Conservation (phyloP, 345 rosid genomes). For the Laguncularia racemosa region DNA sequence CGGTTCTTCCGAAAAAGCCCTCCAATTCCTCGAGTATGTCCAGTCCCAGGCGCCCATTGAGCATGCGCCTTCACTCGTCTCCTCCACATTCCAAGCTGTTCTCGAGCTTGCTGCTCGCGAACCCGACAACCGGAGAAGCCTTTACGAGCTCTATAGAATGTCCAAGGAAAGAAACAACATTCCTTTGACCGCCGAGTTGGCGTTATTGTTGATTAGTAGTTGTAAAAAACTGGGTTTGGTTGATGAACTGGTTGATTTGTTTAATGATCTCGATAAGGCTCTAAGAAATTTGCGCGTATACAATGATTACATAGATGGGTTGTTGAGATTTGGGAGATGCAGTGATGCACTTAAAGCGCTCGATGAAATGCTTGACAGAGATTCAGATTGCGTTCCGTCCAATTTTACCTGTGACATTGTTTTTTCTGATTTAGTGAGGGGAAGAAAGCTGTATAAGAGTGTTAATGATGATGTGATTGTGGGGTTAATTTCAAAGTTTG, state of each 20-base stretch:
- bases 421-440: slow-evolving; percentile 27
- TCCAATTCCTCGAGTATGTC: slow-evolving; percentile 48
- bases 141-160: slow-evolving; percentile 33
- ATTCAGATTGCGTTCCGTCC: slow-evolving; percentile 32
- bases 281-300: slow-evolving; percentile 33
- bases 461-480: slow-evolving; percentile 30
- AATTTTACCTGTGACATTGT: slow-evolving; percentile 35
- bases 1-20: slow-evolving; percentile 40
- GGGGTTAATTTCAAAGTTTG: slow-evolving; percentile 36
- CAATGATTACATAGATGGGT: slow-evolving; percentile 27
- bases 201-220: slow-evolving; percentile 36
- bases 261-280: slow-evolving; percentile 26
- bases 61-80: slow-evolving; percentile 20
- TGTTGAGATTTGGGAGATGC: slow-evolving; percentile 27
- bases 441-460: slow-evolving; percentile 16
- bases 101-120: slow-evolving; percentile 48
- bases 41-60: slow-evolving; percentile 19
- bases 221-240: slow-evolving; percentile 43
- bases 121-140: slow-evolving; percentile 19
- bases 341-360: slow-evolving; percentile 64
- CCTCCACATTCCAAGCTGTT: slow-evolving; percentile 47
- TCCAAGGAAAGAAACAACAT: slow-evolving; percentile 37
- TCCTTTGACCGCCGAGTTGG: slow-evolving; percentile 36
- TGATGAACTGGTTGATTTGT: slow-evolving; percentile 34
- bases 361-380: slow-evolving; percentile 69